Conservation (phyloP, 2,329 filamentous ascomycete genomes). For the Fusarium napiforme region DNA sequence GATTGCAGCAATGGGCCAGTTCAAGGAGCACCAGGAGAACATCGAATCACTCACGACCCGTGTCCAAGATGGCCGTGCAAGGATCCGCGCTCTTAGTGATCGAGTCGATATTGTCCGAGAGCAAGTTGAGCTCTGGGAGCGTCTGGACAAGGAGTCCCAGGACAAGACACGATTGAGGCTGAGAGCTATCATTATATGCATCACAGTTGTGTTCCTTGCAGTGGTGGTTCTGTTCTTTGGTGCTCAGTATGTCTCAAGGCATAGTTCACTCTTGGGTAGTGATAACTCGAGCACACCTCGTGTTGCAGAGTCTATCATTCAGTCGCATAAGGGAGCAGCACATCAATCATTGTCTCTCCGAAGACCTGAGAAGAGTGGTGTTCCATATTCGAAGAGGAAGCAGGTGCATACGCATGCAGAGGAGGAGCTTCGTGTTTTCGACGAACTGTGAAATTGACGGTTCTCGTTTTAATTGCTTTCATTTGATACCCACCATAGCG, state of each 20-base stretch:
- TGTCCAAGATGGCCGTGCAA: conserved; percentile 68
- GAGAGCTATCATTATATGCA: conserved; percentile 71
- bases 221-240: conserved; percentile 57
- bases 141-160: conserved; percentile 73
- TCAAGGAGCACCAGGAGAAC: conserved; percentile 71
- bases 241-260: conserved; percentile 41
- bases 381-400: conserved; percentile 45
- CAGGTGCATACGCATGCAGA: conserved; percentile 40
- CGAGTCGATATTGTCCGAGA: conserved; percentile 72
- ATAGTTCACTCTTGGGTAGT: conserved; percentile 8
- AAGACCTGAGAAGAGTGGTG: conserved; percentile 37
- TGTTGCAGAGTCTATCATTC: conserved; percentile 40
- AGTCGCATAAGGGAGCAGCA: conserved; percentile 38
- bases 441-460: conserved; percentile 54
- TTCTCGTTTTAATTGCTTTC: conserved; percentile 5
- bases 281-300: conserved; percentile 15
- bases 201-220: conserved; percentile 60
- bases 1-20: conserved; percentile 69
- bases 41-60: conserved; percentile 71
- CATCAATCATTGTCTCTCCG: conserved; percentile 33
- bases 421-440: conserved; percentile 57
- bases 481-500: conserved; percentile 21
- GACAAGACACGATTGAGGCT: conserved; percentile 73
- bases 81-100: conserved; percentile 68
- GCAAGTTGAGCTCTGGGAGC: conserved; percentile 75